These are phyloP conservation scores for Trichoderma sp. DNA, from an alignment of 2,329 filamentous ascomycete species.

Conservation along the genomic window DNA sequence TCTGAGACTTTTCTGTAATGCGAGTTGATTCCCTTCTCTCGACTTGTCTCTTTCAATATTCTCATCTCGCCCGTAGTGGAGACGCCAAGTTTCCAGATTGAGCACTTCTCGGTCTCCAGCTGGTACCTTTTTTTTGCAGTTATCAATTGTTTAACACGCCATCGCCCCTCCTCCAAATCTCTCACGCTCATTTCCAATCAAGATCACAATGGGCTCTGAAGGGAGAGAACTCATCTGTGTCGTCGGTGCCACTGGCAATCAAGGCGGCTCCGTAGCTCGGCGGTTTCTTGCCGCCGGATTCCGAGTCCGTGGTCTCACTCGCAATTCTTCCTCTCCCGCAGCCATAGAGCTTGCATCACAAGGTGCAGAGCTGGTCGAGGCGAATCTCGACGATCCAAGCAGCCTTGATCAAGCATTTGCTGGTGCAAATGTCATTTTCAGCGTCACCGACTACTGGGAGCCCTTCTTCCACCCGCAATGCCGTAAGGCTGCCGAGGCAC, in stretches of 20 bases:
- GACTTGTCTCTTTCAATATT: background rate
- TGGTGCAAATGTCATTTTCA: constrained; percentile 52
- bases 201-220: background rate
- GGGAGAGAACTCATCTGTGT: constrained; percentile 42
- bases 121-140: background rate
- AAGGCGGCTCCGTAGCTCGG: constrained; percentile 53
- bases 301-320: constrained; percentile 48
- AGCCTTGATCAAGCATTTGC: constrained; percentile 42
- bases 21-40: background rate
- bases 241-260: constrained; percentile 49
- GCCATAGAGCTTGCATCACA: constrained; percentile 40
- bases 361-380: constrained; percentile 45
- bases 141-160: background rate
- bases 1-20: background rate
- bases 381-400: constrained; percentile 42
- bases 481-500: constrained; percentile 37
- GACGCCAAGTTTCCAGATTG: background rate
- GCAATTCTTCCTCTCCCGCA: constrained; percentile 41
- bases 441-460: constrained; percentile 56
- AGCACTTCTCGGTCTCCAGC: background rate
- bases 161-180: background rate
- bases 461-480: constrained; percentile 47
- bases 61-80: background rate
- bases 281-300: constrained; percentile 44
- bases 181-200: background rate